Evolutionary conservation across 148 eudicot species (phyloP).

Genomic region (Limonium bicolor): DNA sequence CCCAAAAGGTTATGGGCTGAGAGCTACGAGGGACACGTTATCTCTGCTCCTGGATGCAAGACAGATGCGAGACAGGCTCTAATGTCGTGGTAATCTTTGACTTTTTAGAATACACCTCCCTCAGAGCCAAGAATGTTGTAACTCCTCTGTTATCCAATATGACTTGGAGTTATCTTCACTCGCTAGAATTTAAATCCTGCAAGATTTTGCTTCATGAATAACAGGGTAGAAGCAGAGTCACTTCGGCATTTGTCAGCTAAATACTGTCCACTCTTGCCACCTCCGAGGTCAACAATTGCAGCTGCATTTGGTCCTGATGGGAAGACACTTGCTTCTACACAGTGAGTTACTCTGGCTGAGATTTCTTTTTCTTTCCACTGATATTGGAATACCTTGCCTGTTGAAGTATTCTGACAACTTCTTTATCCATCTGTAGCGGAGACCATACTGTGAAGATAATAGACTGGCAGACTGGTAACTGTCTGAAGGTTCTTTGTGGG

Average conservation of each 20-base stretch:
- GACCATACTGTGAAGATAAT: constrained; percentile 94
- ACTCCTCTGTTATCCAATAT: neutral
- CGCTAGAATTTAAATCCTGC: too few relatives aligned
- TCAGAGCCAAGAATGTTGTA: neutral
- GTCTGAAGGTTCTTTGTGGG: constrained; percentile 77
- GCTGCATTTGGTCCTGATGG: constrained; percentile 95
- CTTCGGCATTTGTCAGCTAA: constrained; percentile 65
- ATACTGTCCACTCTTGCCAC: constrained; percentile 77
- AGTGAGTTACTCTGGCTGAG: constrained; percentile 45
- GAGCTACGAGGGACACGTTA: constrained; percentile 13
- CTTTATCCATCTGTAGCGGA: constrained; percentile 36
- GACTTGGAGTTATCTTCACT: neutral
- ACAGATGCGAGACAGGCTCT: constrained; percentile 62
- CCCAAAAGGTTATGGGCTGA: constrained; percentile 41
- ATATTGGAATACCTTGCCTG: neutral
- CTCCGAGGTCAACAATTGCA: constrained; percentile 93
- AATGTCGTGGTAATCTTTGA: constrained; percentile 49
- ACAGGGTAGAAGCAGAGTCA: constrained; percentile 84
- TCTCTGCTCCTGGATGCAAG: constrained; percentile 19
- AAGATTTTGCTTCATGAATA: constrained; percentile 4
- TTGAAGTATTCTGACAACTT: neutral
- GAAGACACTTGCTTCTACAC: constrained; percentile 81
- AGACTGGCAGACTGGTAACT: constrained; percentile 63
- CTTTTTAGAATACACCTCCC: neutral
- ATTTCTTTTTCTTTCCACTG: neutral